Evolutionary conservation across 2,329 filamentous ascomycete genomes (phyloP).

Genomic region (Geoglossum cookeanum): DNA sequence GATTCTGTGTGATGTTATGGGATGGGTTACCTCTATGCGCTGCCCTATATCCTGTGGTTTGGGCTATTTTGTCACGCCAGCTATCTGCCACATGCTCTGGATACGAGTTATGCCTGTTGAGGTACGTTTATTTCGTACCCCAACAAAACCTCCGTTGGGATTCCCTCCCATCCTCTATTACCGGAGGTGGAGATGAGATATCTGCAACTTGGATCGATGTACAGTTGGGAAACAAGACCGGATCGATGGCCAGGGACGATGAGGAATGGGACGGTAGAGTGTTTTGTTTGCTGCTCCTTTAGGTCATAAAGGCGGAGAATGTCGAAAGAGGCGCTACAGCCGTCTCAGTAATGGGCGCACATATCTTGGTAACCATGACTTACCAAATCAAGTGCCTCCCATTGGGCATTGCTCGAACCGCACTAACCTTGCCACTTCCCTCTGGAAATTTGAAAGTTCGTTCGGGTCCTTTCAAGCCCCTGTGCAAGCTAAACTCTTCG

Average conservation of each 20-base stretch:
- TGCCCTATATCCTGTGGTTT: neutral
- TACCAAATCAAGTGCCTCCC: conserved; percentile 78
- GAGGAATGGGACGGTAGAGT: conserved; percentile 78
- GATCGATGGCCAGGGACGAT: conserved; percentile 84
- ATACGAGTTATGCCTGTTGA: neutral
- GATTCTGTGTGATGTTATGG: neutral
- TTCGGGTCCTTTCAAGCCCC: conserved; percentile 53
- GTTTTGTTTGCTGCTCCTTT: conserved; percentile 42
- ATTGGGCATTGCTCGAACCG: conserved; percentile 79
- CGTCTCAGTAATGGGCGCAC: neutral
- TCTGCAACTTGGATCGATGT: conserved; percentile 68
- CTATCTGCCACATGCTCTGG: neutral
- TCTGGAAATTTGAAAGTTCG: conserved; percentile 72
- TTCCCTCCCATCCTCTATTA: conserved; percentile 88
- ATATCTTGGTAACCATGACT: neutral
- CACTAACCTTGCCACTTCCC: conserved; percentile 77
- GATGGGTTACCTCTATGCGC: neutral
- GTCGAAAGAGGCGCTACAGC: conserved; percentile 61
- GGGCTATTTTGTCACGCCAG: neutral
- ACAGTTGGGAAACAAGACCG: conserved; percentile 71
- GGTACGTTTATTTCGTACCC: conserved; percentile 65
- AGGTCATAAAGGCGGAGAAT: conserved; percentile 88
- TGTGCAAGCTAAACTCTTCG: conserved; percentile 81
- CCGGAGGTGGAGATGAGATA: conserved; percentile 89
- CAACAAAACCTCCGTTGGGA: conserved; percentile 71